Evolutionary conservation across 129 eudicot species (phyloP), one percentile per base, ranked within the genome.

Genomic region (Escallonia rubra): DNA sequence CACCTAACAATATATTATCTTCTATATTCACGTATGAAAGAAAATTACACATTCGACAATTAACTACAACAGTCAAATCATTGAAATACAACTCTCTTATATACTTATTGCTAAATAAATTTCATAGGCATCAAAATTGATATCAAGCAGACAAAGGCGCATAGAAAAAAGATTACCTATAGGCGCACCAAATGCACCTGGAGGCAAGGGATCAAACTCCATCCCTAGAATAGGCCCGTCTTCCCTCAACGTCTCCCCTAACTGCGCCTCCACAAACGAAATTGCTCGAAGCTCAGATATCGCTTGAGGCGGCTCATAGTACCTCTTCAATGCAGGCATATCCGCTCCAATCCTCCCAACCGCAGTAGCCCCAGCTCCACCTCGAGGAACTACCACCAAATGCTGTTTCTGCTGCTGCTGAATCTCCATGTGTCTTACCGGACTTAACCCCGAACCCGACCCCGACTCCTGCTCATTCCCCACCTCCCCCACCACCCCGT

Each of bases 141-240:
- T 8, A 9, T 50, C 1, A 52, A 52, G 57, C 9, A 52, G 12
- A 52, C 2, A 52, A 2, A 7, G 61, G 9, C 42, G 5, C 14
- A 61, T 14, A 66, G 7, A 10, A 41, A 55, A 3, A 15, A 63
- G 54, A 40, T 62, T 80, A 92, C 96, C 86, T 57, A 92, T 88
- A 7, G 98, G 96, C 42, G 96, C 83, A 56, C 96, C 96, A 83
- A 92, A 88, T 75, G 98, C 98, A 62, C 98, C 98, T 46, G 98
- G 98, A 3, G 98, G 98, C 87, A 92, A 75, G 8, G 96, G 96
- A 81, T 92, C 98, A 80, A 92, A 92, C 95, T 88, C 98, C 87
- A 92, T 86, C 56, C 98, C 98, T 61, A 92, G 88, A 63, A 90
- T 83, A 13, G 98, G 98, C 2, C 96, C 96, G 44, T 92, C 96